Evolutionary conservation across 75 land plant species (phyloP).

Genomic region (Chamaecyparis obtusa): DNA sequence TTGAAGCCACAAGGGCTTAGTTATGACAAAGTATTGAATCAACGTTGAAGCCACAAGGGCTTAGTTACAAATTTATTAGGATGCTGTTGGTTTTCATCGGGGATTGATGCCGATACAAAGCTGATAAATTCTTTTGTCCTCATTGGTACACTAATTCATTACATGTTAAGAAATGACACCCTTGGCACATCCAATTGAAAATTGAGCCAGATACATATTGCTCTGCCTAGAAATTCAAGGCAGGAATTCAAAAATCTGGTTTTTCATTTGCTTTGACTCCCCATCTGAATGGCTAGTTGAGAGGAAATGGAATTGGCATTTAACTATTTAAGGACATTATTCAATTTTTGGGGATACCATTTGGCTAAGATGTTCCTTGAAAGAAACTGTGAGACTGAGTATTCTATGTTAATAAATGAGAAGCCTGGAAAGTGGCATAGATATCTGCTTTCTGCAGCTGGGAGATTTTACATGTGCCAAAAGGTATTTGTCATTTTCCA

Average conservation of each 20-base stretch:
- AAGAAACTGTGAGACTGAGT: too few relatives aligned
- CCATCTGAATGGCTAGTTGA: neutral
- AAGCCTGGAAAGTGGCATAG: too few relatives aligned
- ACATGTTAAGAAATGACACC: neutral
- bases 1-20: neutral
- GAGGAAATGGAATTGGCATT: too few relatives aligned
- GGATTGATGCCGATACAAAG: neutral
- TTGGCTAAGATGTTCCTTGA: too few relatives aligned
- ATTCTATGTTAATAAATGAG: too few relatives aligned
- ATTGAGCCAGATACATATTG: neutral
- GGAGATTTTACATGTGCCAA: too few relatives aligned
- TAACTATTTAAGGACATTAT: too few relatives aligned
- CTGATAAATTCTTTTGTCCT: neutral
- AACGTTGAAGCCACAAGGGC: neutral
- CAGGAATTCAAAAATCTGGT: neutral
- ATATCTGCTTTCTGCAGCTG: too few relatives aligned
- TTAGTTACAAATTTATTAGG: neutral
- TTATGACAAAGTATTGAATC: neutral
- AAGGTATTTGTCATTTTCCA: too few relatives aligned
- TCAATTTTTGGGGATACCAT: too few relatives aligned
- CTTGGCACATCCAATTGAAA: neutral
- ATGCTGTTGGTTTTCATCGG: neutral
- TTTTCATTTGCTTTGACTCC: neutral
- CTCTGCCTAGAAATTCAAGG: neutral
- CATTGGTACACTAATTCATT: too few relatives aligned